These are phyloP conservation scores for Pestalotiopsis sp. DNA, from an alignment of 2,329 filamentous ascomycete genomes.

Conservation along the genomic window DNA sequence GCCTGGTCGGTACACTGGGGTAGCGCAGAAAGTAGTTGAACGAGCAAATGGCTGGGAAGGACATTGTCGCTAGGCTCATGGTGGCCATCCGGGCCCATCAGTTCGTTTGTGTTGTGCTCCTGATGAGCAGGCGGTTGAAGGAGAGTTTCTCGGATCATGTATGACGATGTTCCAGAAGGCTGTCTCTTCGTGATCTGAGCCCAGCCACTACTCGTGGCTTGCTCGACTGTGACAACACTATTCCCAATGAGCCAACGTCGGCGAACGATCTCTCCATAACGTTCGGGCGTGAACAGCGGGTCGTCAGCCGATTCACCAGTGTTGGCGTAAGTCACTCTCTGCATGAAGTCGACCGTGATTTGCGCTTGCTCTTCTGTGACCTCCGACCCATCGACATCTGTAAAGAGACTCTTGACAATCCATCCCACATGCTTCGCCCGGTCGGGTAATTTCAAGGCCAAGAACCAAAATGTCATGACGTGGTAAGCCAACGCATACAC, in stretches of 20 bases:
- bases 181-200: conserved; percentile 74
- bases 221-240: conserved; percentile 75
- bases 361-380: conserved; percentile 89
- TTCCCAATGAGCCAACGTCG: conserved; percentile 75
- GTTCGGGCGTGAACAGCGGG: conserved; percentile 64
- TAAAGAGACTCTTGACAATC: conserved; percentile 87
- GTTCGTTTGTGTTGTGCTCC: conserved; percentile 48
- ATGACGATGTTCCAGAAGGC: conserved; percentile 68
- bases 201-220: conserved; percentile 67
- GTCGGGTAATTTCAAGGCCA: conserved; percentile 83
- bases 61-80: conserved; percentile 60
- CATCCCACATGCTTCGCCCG: conserved; percentile 83
- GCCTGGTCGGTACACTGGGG: conserved; percentile 59
- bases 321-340: conserved; percentile 83
- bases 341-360: conserved; percentile 94
- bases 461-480: conserved; percentile 96
- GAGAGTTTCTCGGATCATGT: conserved; percentile 63
- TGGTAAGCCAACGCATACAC: conserved; percentile 93
- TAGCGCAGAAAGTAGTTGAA: conserved; percentile 68
- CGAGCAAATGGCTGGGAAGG: conserved; percentile 73
- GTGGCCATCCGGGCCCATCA: conserved; percentile 49
- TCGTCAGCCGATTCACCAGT: conserved; percentile 75
- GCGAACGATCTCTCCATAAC: conserved; percentile 68
- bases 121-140: conserved; percentile 62
- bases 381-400: conserved; percentile 73